Base-by-base conservation (phyloP, 148 eudicot species). In the Euryodendron excelsum region DNA sequence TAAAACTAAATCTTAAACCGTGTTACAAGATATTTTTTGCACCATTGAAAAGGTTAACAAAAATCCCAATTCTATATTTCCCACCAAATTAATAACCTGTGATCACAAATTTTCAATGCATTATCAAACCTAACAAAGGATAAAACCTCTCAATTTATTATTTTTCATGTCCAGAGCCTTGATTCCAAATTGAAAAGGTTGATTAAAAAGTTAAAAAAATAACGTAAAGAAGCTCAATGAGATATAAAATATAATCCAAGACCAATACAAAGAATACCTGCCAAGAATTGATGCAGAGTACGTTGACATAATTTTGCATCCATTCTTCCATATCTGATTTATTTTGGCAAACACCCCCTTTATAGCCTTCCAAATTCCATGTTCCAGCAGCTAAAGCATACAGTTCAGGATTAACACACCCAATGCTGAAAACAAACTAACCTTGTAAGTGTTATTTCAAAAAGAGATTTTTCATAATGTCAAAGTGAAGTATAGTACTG, bases 251-350 rank as follows among this genome's bases (percentile, higher is more conserved):
- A 69, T 7, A 72, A 39, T 12, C 45, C 50, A 15, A 28, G 15
- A 60, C 11, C 34, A n/a, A 50, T 21, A 77, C 53, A 44, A n/a
- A 65, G 59, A 78, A 62, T 78, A 96, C 99, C 99, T 93, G 99
- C 99, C 99, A 96, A 78, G 93, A 91, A 84, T 96, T 96, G 82
- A 96, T 76, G 77, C 99, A 93, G 34, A 93, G 92, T 70, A 85
- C 89, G 80, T 88, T 87, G 65, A 83, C 86, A 87, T 96, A 96
- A 73, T 89, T 90, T 65, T 78, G 88, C 91, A 96, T 85, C 97
- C 98, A 93, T 33, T 82, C 86, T 74, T 86, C 78, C 48, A 72
- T 33, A 75, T 76, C 52, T 74, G 85, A 79, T 48, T 79, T 76
- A 69, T 58, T 85, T 82, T 79, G 80, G 69, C 76, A 68, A 76